Conservation (phyloP, 148 eudicot species). For the Spergularia bocconei region DNA sequence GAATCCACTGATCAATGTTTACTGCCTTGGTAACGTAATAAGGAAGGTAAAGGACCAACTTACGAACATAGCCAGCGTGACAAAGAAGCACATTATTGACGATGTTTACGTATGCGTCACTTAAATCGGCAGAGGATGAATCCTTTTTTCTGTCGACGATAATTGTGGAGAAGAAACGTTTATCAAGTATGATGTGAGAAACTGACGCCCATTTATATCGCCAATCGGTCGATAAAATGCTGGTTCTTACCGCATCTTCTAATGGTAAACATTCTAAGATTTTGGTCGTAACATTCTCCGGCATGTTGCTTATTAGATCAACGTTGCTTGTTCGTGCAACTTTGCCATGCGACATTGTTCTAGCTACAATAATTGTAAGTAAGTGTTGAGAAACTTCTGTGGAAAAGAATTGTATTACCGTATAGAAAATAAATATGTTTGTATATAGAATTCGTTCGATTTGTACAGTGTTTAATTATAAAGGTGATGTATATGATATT, state of each 20-base stretch:
- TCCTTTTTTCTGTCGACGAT: no score
- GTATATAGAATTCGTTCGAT: no score
- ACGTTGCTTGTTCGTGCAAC: no score
- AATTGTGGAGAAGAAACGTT: neutral
- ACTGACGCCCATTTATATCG: slow-evolving; percentile 17
- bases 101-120: neutral
- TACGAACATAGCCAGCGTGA: slow-evolving; percentile 1
- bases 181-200: slow-evolving; percentile 22
- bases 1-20: neutral
- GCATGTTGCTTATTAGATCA: slow-evolving; percentile 10
- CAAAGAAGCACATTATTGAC: neutral
- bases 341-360: no score
- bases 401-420: no score
- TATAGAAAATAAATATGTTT: no score
- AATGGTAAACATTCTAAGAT: slow-evolving; percentile 14
- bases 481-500: no score
- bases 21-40: neutral
- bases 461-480: no score
- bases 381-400: no score
- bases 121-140: no score
- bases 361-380: no score
- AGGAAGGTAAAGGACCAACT: slow-evolving; percentile 1
- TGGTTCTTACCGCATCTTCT: slow-evolving; percentile 22
- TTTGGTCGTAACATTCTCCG: neutral
- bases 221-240: slow-evolving; percentile 26